Evolutionary conservation across 139 green algal genomes (phyloP), one percentile per base, ranked within the genome.

Genomic region (Chlorella ohadii): DNA sequence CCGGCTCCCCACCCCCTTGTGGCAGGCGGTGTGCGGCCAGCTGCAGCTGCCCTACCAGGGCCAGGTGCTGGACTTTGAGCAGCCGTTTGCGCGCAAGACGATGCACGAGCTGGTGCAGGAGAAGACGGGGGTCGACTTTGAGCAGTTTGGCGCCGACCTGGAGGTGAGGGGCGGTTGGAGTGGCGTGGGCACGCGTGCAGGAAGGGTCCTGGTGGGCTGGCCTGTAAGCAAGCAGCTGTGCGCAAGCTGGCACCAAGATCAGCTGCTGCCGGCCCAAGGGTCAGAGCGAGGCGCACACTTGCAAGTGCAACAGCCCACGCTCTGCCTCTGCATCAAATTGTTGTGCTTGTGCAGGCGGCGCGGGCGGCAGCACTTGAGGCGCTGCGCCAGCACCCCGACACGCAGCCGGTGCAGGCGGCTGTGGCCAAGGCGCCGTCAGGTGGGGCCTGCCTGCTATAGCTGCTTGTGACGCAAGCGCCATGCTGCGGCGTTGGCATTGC

Each of bases 31-130:
- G 25, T 74, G 57, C 1, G 83, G 86, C 19, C 63, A 17, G 3
- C 31, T 71, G 31, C 70, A 91, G 68, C 47, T 98, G 20, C 51
- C 72, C 5, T 99, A 98, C 88, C 94, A 98, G 86, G 97, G 91
- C 4, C 73, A 91, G 13, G 66, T 61, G 17, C 89, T 99, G 1
- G 93, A 99, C 84, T 91, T 99, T 44, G 79, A 34, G 33, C 38
- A 75, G 41, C 97, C 97, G 28, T 99, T 98, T 89, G 90, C 92
- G 16, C 90, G 96, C 2, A 95, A 89, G 25, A 94, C 90, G 36
- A 99, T 99, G 97, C 90, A 93, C 61, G 88, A 97, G 38, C 91
- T 98, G 44, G 97, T 99, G 31, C 66, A 89, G 56, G 91, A 98
- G 12, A 90, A 31, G 25, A 51, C 59, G 28, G 74, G 83, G 2